These are phyloP conservation scores for Rhizopogon sp. DNA, from an alignment of 768 basidiomycete genomes.

Conservation along the genomic window DNA sequence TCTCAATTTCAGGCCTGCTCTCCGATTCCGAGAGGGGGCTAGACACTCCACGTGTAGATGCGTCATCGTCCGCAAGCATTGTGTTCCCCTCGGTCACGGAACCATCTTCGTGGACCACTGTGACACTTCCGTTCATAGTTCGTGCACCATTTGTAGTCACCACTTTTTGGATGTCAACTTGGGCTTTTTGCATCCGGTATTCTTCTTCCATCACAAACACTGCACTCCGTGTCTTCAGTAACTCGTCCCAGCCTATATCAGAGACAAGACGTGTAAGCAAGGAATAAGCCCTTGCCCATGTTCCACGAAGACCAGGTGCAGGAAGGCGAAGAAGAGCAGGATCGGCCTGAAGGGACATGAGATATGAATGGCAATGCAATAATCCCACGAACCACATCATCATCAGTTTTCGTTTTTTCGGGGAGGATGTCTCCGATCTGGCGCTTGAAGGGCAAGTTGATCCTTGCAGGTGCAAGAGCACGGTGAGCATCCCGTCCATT, in stretches of 20 bases:
- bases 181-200: constrained; percentile 93
- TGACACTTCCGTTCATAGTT: constrained; percentile 20
- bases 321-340: constrained; percentile 92
- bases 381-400: constrained; percentile 61
- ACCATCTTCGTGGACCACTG: constrained; percentile 64
- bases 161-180: constrained; percentile 51
- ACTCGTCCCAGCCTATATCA: constrained; percentile 98
- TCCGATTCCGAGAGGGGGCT: constrained; percentile 32
- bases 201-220: constrained; percentile 99
- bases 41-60: constrained; percentile 61
- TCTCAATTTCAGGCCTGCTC: constrained; percentile 5
- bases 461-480: constrained; percentile 68
- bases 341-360: constrained; percentile 59
- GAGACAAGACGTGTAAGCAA: constrained; percentile 88
- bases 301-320: constrained; percentile 89
- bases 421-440: constrained; percentile 89
- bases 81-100: constrained; percentile 32
- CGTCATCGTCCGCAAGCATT: constrained; percentile 52
- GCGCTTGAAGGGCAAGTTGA: constrained; percentile 83
- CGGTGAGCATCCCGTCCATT: constrained; percentile 94
- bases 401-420: constrained; percentile 73
- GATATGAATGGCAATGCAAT: background rate
- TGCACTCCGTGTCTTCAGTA: constrained; percentile 86
- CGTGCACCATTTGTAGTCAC: constrained; percentile 18
- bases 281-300: constrained; percentile 92